Percentiles rank a stretch among this genome's conserved stretches.
These are phyloP conservation scores for Fusarium tanahbumbuense DNA, from an alignment of 2,329 filamentous ascomycete genomes.

Conservation along the genomic window DNA sequence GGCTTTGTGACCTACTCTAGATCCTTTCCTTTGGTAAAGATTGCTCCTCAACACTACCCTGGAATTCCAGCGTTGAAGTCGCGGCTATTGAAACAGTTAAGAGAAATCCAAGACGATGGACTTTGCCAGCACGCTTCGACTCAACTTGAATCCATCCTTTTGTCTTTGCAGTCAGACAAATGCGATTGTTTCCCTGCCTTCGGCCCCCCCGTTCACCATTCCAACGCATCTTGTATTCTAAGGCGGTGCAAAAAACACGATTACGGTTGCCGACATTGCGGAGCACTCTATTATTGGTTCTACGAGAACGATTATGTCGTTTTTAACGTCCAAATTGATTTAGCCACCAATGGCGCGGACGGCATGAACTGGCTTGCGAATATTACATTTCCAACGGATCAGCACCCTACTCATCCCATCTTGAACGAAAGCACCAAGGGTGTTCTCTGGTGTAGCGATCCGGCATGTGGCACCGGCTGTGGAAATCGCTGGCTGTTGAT, in stretches of 20 bases:
- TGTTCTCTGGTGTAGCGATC: slow-evolving; percentile 10
- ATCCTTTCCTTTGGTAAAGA: not conserved
- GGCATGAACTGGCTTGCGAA: slow-evolving; percentile 7
- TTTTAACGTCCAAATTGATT: rapidly evolving
- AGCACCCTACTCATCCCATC: not conserved
- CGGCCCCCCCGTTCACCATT: not conserved
- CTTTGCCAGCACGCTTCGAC: slow-evolving; percentile 5
- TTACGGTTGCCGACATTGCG: not conserved
- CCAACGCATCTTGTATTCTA: too few relatives aligned
- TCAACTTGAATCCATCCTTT: not conserved
- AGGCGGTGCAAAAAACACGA: not conserved
- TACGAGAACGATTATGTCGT: not conserved
- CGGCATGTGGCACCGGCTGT: slow-evolving; percentile 2
- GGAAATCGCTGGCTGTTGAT: slow-evolving; percentile 10
- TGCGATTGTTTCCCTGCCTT: slow-evolving; percentile 7
- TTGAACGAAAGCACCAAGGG: slow-evolving; percentile 1
- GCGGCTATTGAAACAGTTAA: not conserved
- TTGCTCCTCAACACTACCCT: not conserved
- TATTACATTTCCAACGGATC: not conserved
- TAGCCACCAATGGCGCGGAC: rapidly evolving
- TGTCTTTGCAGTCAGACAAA: not conserved
- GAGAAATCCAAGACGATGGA: not conserved
- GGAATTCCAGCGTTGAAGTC: not conserved
- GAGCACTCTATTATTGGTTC: not conserved
- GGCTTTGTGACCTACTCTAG: rapidly evolving